Conservation (phyloP, 139 green algal species). For the Picochlorum sp. region DNA sequence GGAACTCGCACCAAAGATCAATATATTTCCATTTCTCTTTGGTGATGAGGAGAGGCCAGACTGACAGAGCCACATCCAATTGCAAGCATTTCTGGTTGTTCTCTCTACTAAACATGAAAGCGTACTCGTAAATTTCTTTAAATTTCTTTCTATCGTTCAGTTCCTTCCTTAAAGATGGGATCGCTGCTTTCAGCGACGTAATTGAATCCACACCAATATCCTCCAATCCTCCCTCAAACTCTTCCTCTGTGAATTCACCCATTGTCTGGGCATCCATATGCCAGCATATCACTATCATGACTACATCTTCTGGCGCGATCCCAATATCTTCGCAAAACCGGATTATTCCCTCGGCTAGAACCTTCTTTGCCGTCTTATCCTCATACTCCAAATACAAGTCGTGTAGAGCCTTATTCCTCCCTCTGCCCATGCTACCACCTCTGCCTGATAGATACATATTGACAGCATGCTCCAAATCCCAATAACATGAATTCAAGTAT, state of each 20-base stretch:
- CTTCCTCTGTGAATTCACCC: slow-evolving; percentile 73
- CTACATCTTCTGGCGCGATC: slow-evolving; percentile 70
- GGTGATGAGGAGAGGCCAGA: slow-evolving; percentile 84
- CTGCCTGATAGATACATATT: slow-evolving; percentile 37
- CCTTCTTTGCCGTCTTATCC: slow-evolving; percentile 17
- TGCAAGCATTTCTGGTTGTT: slow-evolving; percentile 91
- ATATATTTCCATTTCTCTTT: slow-evolving; percentile 41
- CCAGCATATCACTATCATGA: slow-evolving; percentile 82
- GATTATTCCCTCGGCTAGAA: slow-evolving; percentile 61
- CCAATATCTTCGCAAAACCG: slow-evolving; percentile 68
- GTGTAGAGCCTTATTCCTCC: slow-evolving; percentile 3
- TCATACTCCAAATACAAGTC: neutral
- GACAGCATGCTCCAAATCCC: slow-evolving; percentile 45
- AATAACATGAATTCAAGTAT: slow-evolving; percentile 23
- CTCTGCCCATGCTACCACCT: neutral
- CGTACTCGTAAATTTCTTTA: slow-evolving; percentile 68
- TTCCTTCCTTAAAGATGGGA: slow-evolving; percentile 60
- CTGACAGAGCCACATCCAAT: slow-evolving; percentile 80
- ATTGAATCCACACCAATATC: slow-evolving; percentile 53
- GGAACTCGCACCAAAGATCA: slow-evolving; percentile 75
- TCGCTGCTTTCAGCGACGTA: slow-evolving; percentile 54
- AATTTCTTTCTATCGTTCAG: slow-evolving; percentile 50
- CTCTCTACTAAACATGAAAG: slow-evolving; percentile 75
- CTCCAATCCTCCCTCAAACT: slow-evolving; percentile 64
- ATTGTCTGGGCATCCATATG: slow-evolving; percentile 41